These are phyloP conservation scores for Arctostaphylos glauca DNA, from an alignment of 148 eudicot species.

Conservation along the genomic window DNA sequence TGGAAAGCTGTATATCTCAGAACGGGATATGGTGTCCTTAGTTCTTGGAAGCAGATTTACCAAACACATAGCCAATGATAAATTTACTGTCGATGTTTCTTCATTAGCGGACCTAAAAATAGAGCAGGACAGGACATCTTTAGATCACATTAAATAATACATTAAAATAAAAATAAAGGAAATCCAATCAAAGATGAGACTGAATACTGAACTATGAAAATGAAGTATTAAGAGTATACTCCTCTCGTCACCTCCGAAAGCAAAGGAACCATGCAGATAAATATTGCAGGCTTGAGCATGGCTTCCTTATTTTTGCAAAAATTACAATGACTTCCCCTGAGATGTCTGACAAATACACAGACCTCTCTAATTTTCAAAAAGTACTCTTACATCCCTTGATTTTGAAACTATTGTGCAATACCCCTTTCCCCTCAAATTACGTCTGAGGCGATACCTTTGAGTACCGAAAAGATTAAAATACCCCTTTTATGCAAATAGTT, in stretches of 20 bases:
- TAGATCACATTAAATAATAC: slow-evolving; percentile 13
- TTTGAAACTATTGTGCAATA: no score
- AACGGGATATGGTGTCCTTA: not conserved
- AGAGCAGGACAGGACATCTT: not conserved
- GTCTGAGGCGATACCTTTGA: no score
- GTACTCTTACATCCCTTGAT: no score
- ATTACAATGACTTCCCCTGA: no score
- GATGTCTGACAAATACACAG: no score
- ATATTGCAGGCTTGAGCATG: not conserved
- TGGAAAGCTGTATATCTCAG: not conserved
- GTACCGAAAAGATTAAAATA: no score
- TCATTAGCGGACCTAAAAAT: not conserved
- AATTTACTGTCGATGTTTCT: not conserved
- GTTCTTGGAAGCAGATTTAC: slow-evolving; percentile 2
- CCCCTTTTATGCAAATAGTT: no score
- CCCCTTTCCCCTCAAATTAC: no score
- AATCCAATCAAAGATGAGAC: not conserved
- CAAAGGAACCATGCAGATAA: not conserved
- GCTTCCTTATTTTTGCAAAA: not conserved
- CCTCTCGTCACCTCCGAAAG: not conserved
- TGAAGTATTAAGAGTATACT: not conserved
- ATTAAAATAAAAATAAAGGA: not conserved
- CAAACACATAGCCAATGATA: not conserved
- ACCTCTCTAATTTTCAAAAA: no score
- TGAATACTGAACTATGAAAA: not conserved